These are phyloP conservation scores for Cairneyella variabilis DNA, from an alignment of 495 filamentous ascomycete species.

Conservation along the genomic window DNA sequence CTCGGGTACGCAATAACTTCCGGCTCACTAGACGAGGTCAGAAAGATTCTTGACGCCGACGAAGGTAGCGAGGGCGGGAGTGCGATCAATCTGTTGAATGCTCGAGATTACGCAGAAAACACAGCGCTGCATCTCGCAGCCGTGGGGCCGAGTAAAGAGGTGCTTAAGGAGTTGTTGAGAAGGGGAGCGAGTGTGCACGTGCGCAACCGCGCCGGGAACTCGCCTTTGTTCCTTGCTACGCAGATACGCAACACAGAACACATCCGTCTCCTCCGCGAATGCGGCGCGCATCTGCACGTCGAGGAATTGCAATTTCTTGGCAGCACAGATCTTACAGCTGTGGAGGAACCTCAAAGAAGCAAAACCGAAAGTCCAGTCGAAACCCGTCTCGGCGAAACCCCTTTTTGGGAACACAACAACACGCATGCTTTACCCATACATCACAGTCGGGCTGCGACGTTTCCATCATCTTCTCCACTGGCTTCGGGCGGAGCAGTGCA, in stretches of 20 bases:
- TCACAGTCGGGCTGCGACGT: too few species aligned
- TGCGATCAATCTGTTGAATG: conserved; percentile 62
- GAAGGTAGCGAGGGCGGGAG: too few species aligned
- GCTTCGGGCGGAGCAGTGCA: too few species aligned
- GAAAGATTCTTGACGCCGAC: conserved; percentile 63
- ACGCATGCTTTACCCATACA: too few species aligned
- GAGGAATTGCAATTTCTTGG: conserved; percentile 55
- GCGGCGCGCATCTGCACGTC: conserved; percentile 66
- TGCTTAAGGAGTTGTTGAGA: conserved; percentile 68
- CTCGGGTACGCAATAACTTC: conserved; percentile 79
- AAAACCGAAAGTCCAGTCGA: too few species aligned
- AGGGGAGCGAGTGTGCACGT: conserved; percentile 84
- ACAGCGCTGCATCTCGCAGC: conserved; percentile 69
- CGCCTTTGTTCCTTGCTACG: conserved; percentile 75
- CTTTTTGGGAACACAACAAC: too few species aligned
- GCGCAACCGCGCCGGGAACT: conserved; percentile 75
- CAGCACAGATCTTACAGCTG: too few species aligned
- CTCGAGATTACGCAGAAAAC: conserved; percentile 77
- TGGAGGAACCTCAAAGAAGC: too few species aligned
- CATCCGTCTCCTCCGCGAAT: conserved; percentile 60
- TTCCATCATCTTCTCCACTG: too few species aligned
- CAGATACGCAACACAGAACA: conserved; percentile 49
- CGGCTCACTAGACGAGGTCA: conserved; percentile 61
- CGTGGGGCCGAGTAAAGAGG: conserved; percentile 35
- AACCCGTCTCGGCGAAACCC: too few species aligned